Conservation (phyloP, 805 yeast genomes). For the Lipomyces spencermartinsiae region DNA sequence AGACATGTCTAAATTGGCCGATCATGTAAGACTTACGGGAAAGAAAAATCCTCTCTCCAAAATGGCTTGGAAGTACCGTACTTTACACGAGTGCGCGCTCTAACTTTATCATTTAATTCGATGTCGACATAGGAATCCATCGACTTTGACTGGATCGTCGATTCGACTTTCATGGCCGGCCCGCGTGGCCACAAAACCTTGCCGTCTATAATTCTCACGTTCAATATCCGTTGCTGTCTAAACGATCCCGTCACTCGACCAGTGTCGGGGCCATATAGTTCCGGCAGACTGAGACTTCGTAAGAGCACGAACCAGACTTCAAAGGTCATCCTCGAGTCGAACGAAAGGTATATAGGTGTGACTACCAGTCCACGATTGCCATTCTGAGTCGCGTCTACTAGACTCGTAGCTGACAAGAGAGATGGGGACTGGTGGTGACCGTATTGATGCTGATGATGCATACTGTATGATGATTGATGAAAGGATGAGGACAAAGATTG, state of each 20-base stretch:
- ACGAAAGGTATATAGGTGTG: conserved; percentile 31
- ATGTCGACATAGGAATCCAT: conserved; percentile 66
- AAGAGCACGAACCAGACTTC: conserved; percentile 36
- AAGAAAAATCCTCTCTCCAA: conserved; percentile 79
- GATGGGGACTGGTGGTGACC: conserved; percentile 16
- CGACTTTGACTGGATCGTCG: conserved; percentile 19
- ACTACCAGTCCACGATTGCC: conserved; percentile 9
- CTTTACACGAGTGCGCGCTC: conserved; percentile 76
- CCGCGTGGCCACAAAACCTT: conserved; percentile 29
- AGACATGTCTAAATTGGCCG: conserved; percentile 40
- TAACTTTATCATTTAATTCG: conserved; percentile 70
- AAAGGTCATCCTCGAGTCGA: conserved; percentile 21
- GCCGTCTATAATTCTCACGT: conserved; percentile 31
- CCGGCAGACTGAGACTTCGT: conserved; percentile 33
- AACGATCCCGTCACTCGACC: conserved; percentile 31
- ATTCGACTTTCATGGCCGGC: conserved; percentile 21
- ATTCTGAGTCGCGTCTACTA: neutral
- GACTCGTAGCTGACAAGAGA: conserved; percentile 12
- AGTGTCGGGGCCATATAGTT: conserved; percentile 35
- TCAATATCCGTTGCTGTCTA: conserved; percentile 27
- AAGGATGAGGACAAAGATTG: neutral
- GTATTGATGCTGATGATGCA: conserved; percentile 16
- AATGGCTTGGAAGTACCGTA: conserved; percentile 66
- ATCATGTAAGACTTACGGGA: conserved; percentile 53
- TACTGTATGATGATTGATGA: neutral